Base-by-base conservation (phyloP, 306 rosid genomes). In the Alnus rubra region DNA sequence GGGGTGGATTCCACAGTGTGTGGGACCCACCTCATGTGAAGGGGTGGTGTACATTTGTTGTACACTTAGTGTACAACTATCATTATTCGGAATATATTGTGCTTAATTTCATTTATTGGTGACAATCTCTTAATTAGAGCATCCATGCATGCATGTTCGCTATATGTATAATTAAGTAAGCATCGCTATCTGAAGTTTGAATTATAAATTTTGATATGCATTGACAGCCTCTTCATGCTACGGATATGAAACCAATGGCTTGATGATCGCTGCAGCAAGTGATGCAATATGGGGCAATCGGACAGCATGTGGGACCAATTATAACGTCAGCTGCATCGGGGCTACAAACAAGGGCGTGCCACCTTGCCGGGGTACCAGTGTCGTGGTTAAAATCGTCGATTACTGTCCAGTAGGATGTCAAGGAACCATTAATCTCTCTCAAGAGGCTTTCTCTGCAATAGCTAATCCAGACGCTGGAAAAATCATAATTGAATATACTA, bases 391-490 rank as follows among this genome's bases (percentile, higher is more conserved):
- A 47, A 70, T 83, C 23, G 81, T 83, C 1, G 85, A 83, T 51
- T 44, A 48, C 28, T 83, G 86, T 31, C 78, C 48, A 1, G 16
- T 74, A 3, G 80, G 77, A 37, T 83, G 86, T 42, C 39, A 0
- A 5, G 83, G 62, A 68, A 74, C 74, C 54, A 69, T 79, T 2
- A 77, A 83, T 74, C 83, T 83, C 31, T 70, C 82, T 16, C 19
- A 74, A 35, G 65, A 77, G n/a, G 82, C 85, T 6, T 83, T 83
- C 49, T 33, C 80, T 14, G 9, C 0, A 2, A 82, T 75, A 18
- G 85, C 80, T 69, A 15, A 83, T 59, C 78, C 79, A 6, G 28
- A 69, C 33, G 86, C 74, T 0, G 86, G 85, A 50, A 69, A 50
- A 51, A 79, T 83, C 6, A 69, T 7, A 7, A 79, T 83, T 53